Percentiles rank a stretch among this genome's conserved stretches.
Evolutionary conservation across 2,329 filamentous ascomycete species (phyloP).

Genomic region (Pyrenophora tritici-repentis): DNA sequence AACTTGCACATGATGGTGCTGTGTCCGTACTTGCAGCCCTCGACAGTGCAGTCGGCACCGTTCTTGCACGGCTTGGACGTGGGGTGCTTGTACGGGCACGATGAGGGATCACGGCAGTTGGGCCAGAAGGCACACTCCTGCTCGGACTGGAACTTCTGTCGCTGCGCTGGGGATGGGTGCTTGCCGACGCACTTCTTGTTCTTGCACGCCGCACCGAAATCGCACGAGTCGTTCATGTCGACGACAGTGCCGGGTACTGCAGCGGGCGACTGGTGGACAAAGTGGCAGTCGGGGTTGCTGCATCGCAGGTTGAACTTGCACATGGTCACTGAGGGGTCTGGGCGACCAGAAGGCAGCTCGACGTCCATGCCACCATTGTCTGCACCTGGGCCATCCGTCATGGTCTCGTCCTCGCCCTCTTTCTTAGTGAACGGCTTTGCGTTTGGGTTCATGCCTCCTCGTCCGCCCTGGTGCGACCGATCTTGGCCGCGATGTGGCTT

Average conservation of each 20-base stretch:
- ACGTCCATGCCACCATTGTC: constrained; percentile 61
- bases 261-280: constrained; percentile 91
- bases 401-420: constrained; percentile 46
- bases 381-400: constrained; percentile 43
- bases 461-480: constrained; percentile 33
- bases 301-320: constrained; percentile 92
- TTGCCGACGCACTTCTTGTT: constrained; percentile 91
- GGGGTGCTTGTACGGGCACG: constrained; percentile 88
- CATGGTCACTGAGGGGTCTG: constrained; percentile 66
- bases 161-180: constrained; percentile 88
- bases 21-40: constrained; percentile 90
- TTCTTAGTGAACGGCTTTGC: constrained; percentile 57
- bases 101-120: constrained; percentile 79
- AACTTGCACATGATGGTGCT: constrained; percentile 83
- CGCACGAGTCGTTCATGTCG: constrained; percentile 80
- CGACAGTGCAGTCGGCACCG: constrained; percentile 80
- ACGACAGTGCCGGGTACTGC: constrained; percentile 77
- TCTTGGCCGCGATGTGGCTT: constrained; percentile 75
- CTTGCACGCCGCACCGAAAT: constrained; percentile 89
- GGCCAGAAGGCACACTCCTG: constrained; percentile 90
- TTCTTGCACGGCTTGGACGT: constrained; percentile 87
- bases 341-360: constrained; percentile 60
- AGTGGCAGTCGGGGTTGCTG: constrained; percentile 87
- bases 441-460: constrained; percentile 55
- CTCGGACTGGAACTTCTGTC: constrained; percentile 76